A percentile compares a stretch with the other conserved stretches of the same genome.
Conservation (phyloP, 805 yeast genomes). For the Barnettozyma salicaria region DNA sequence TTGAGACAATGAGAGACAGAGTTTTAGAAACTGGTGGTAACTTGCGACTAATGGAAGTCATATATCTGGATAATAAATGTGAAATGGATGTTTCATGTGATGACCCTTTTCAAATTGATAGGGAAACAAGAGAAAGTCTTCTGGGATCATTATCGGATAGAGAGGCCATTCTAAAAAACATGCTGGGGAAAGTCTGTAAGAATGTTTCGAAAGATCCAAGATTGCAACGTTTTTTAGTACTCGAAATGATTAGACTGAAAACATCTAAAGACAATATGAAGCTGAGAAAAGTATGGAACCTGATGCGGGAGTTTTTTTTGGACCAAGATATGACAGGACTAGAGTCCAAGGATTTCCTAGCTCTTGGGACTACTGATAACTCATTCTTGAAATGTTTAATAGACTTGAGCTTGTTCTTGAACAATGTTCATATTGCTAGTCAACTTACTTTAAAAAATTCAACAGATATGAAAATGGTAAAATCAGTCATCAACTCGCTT, state of each 20-base stretch:
- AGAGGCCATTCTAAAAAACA: slow-evolving; percentile 5
- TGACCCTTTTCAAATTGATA: not conserved
- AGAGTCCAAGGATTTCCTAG: not conserved
- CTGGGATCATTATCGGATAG: not conserved
- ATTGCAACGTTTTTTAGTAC: slow-evolving; percentile 5
- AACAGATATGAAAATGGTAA: not conserved
- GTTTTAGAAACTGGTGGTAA: slow-evolving; percentile 13
- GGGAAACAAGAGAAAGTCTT: not conserved
- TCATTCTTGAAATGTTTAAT: not conserved
- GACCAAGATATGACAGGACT: not conserved
- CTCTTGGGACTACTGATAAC: not conserved
- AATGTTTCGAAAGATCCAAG: not conserved
- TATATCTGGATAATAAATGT: slow-evolving; percentile 3
- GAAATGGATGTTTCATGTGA: not conserved
- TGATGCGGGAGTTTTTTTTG: not conserved
- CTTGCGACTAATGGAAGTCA: slow-evolving; percentile 6
- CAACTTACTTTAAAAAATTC: not conserved
- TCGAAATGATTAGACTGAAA: slow-evolving; percentile 6
- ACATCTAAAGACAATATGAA: not conserved
- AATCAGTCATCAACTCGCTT: slow-evolving; percentile 9
- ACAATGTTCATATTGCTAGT: slow-evolving; percentile 1
- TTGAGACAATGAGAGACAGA: not conserved
- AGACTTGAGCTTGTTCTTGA: not conserved
- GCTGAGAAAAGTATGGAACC: not conserved
- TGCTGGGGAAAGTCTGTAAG: slow-evolving; percentile 3